Base-by-base conservation (phyloP, 1,284 basidiomycete species). In the Marasmius tenuissimus region DNA sequence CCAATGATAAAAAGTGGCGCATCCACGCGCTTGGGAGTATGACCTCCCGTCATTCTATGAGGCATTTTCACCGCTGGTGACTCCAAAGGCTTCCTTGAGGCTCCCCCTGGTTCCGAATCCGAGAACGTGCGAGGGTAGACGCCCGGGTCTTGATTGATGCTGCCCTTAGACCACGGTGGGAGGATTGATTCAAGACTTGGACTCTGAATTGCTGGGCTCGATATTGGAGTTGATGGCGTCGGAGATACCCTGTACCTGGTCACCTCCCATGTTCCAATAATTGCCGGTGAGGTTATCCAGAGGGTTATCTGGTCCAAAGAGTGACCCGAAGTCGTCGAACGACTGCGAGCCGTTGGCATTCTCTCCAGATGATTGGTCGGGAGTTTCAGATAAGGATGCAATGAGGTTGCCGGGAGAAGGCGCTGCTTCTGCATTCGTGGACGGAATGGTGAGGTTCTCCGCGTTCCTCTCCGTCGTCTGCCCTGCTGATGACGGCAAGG, bases 261-360 rank as follows among this genome's bases (percentile, higher is more conserved):
- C 35, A 16, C 39, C 35, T 20, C 54, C 55, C 51, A 63, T 59
- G 34, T 53, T 50, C 38, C 58, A 57, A 16, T n/a, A n/a, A n/a
- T n/a, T n/a, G n/a, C n/a, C n/a, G n/a, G n/a, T n/a, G n/a, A 61
- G 54, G 9, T 60, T 47, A 5, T 72, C 67, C 37, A 76, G 63
- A 20, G 61, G 40, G 45, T 61, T 62, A 18, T 72, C 74, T 51
- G 68, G 35, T 14, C 64, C 61, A 62, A 81, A 81, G 60, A 81
- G 80, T 52, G 85, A 70, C 48, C 75, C 74, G 4, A 74, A 73
- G 47, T 85, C 71, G 67, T 85, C 84, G 60, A 86, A 77, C 9
- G 71, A 63, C 48, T 72, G 67, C 27, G 71, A 72, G 18, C 66
- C 61, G 11, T 70, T 70, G 38, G 63, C 65, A 54, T 35, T 70